Evolutionary conservation across 306 rosid genomes (phyloP), one percentile per base, ranked within the genome.

Genomic region (Coriaria nepalensis): DNA sequence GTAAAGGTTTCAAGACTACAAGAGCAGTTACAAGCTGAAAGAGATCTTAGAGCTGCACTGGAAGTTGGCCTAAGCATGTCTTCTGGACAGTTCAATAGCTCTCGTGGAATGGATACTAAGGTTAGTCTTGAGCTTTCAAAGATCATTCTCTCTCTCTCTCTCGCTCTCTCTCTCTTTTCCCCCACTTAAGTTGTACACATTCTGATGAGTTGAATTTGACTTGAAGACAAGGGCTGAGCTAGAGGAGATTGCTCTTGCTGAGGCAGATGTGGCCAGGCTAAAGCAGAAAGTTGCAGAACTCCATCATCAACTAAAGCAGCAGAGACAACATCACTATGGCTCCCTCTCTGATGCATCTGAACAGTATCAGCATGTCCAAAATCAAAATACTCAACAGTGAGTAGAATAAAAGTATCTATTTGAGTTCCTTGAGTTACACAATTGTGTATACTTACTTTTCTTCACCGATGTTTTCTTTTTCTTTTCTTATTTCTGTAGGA

Each of bases 21-120:
- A 81, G 98, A 92, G 79, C 98, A 92, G 71, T 80, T 92, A 71
- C 98, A 92, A 82, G 96, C 98, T 60, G 98, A 92, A 75, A 79
- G 98, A 70, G 98, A 92, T 78, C 94, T 92, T 71, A 79, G 98
- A 75, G 98, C 98, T 58, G 98, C 98, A 49, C 64, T 92, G 64
- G 98, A 92, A 65, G 94, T 85, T 40, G 98, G 98, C 50, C 77
- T 92, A 72, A 92, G 98, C 65, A 82, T 92, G 94, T 79, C 98
- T 52, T 75, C 94, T 7, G 98, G 98, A 53, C 96, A 82, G 61
- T 63, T 85, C 64, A 71, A 90, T 39, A 74, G 68, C 68, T 82
- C 98, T 14, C 93, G 81, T 7, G 83, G 87, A 73, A 73, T 85
- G 96, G 98, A 92, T 85, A 82, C 87, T 39, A 82, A 92, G 98